phyloP scores from a whole-genome alignment of 371 early-diverging fungal species.

The Pancytospora epiphaga region DNA sequence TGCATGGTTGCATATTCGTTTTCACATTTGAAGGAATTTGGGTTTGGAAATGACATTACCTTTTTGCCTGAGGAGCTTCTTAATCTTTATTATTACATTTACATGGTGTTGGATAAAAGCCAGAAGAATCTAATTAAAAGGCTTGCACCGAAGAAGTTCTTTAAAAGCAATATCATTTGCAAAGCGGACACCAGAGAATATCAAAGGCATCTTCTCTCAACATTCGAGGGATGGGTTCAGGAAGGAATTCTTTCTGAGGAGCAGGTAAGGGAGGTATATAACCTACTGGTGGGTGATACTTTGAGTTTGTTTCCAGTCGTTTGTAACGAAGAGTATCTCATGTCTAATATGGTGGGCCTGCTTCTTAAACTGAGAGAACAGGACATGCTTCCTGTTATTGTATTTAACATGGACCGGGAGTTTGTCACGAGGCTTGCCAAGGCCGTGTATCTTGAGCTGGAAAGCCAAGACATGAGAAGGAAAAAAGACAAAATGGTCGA shows the following conservation, averaged over 20 bases:
- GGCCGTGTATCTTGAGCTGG: slow-evolving; percentile 51
- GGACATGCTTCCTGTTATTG: slow-evolving; percentile 62
- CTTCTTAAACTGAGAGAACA: slow-evolving; percentile 48
- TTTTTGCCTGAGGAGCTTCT: slow-evolving; percentile 61
- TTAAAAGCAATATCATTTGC: slow-evolving; percentile 58
- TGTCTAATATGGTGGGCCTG: slow-evolving; percentile 52
- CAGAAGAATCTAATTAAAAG: slow-evolving; percentile 48
- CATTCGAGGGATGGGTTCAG: slow-evolving; percentile 51
- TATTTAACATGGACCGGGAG: slow-evolving; percentile 63
- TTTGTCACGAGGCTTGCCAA: slow-evolving; percentile 61
- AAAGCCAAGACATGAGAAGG: slow-evolving; percentile 44
- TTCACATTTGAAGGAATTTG: slow-evolving; percentile 56
- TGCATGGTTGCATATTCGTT: slow-evolving; percentile 58
- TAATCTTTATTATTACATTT: slow-evolving; percentile 55
- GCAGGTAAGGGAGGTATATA: slow-evolving; percentile 57
- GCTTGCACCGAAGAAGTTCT: slow-evolving; percentile 56
- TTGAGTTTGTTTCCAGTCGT: slow-evolving; percentile 6
- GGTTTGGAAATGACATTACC: slow-evolving; percentile 58
- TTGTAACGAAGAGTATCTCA: slow-evolving; percentile 33
- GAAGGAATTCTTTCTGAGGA: slow-evolving; percentile 37
- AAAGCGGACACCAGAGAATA: slow-evolving; percentile 56
- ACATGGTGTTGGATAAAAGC: slow-evolving; percentile 47
- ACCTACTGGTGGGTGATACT: slow-evolving; percentile 39
- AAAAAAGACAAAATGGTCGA: slow-evolving; percentile 47
- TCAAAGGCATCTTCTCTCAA: slow-evolving; percentile 51